Conservation (phyloP, 2,329 filamentous ascomycete genomes). For the Fusarium cicatricum region DNA sequence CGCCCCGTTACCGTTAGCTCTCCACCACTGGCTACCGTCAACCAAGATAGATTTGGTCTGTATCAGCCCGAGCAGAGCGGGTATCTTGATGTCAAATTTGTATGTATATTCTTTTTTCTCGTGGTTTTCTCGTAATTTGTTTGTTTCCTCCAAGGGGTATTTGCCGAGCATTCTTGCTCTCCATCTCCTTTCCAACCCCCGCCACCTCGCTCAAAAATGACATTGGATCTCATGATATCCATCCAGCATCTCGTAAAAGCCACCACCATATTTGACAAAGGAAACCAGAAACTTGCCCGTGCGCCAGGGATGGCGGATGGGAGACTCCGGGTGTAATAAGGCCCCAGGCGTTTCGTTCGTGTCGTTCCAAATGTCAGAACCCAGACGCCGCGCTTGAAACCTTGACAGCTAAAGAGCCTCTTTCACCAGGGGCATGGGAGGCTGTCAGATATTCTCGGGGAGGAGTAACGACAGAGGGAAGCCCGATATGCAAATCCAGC, state of each 20-base stretch:
- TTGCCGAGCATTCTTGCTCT: constrained; percentile 4
- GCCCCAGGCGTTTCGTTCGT: constrained; percentile 1
- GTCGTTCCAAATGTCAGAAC: constrained; percentile 3
- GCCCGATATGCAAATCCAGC: constrained; percentile 7
- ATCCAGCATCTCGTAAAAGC: constrained; percentile 19
- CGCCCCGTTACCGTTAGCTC: too few relatives aligned
- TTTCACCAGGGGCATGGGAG: constrained; percentile 15
- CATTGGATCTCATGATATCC: constrained; percentile 23
- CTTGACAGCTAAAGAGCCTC: neutral
- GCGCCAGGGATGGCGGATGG: constrained; percentile 21
- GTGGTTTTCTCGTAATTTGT: constrained; percentile 6
- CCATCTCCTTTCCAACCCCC: constrained; percentile 7
- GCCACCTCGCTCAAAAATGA: constrained; percentile 3
- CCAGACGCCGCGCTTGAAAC: constrained; percentile 6
- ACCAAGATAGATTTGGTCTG: too few relatives aligned
- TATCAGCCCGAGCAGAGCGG: too few relatives aligned
- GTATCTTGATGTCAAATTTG: neutral
- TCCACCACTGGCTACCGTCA: too few relatives aligned
- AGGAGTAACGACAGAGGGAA: constrained; percentile 2
- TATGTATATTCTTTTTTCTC: constrained; percentile 7
- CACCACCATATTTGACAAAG: constrained; percentile 22
- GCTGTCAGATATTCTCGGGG: neutral
- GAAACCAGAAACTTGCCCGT: constrained; percentile 23
- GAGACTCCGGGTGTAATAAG: constrained; percentile 12
- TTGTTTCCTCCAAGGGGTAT: constrained; percentile 10